Evolutionary conservation across 192 early-diverging fungal genomes (phyloP), one percentile per base, ranked within the genome.

Genomic region (Coemansia sp.): DNA sequence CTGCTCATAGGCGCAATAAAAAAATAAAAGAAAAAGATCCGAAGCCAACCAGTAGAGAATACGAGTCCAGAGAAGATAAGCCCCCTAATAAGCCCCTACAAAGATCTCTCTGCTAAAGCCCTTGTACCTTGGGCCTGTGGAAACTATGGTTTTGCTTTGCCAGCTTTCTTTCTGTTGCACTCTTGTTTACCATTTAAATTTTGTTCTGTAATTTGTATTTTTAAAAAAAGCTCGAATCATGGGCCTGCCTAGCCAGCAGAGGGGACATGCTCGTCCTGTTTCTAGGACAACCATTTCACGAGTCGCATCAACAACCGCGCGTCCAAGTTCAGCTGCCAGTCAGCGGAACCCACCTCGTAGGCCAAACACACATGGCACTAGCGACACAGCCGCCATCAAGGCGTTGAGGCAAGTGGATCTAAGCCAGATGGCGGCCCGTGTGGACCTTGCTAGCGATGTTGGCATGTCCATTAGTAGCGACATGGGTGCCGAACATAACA

Each of bases 381-480:
- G 5, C 51, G 51, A 53, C 13, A n/a, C 51, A 16, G 51, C 26
- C 26, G 14, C 28, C 3, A 53, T 9, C 62, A 35, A 53, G 13
- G 26, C 13, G 26, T 16, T 16, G 14, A 53, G 5, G 51, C 24
- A 14, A 16, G 51, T 53, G 14, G 51, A 53, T 33, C 11, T 56
- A 5, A 48, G 67, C 33, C 74, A 53, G 11, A 67, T 77, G 48
- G 45, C 10, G 13, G 59, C 38, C 24, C 36, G 60, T 2, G 26
- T 79, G 13, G 76, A 79, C 40, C 53, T 79, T 38, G 76, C 71
- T 2, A 63, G 71, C 43, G 48, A 61, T 1, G 57, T 67, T 21
- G 76, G 71, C 10, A 38, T 79, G 58, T 16, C 67, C 18, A 73
- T 72, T 24, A 33, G 51, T 26, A 53, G 26, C 13, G 26, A 53